Base-by-base conservation (phyloP, 176 grass and related monocot genomes). In the Carex cristatella region DNA sequence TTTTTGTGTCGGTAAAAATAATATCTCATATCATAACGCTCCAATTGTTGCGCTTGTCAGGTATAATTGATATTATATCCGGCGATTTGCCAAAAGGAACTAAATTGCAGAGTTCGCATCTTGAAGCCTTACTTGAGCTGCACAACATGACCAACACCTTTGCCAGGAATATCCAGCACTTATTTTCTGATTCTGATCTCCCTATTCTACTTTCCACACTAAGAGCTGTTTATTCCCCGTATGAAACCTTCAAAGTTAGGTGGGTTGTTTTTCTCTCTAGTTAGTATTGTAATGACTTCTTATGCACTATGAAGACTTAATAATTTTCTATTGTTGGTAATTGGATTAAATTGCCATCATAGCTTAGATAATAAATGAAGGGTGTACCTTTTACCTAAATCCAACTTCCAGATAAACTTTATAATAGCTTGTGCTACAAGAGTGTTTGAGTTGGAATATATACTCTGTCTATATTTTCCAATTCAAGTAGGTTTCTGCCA, bases 181-280 rank as follows among this genome's bases (percentile, higher is more conserved):
- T 99, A 87, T 99, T 99, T 88, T 89, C 91, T 71, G 91, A 99
- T 81, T 92, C 97, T 85, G 88, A 95, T 90, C 65, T 99, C 81
- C 37, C 84, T 65, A 81, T 96, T 82, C 68, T 99, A 87, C 62
- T 99, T 79, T 91, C 70, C 89, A 92, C 93, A 74, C 27, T 99
- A 68, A 99, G 92, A 92, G 86, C 97, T 91, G 84, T 99, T 79
- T 99, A 95, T 94, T 95, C 90, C 15, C 97, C 97, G 88, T 99
- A 92, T 91, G 93, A 92, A 89, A 85, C 91, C 49, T 99, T 99
- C 85, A 99, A 96, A 89, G 55, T 79, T n/a, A 99, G 91, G 97
- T 99, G 77, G 46, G 82, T 54, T 67, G 33, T 86, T 51, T 16
- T 60, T 51, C 23, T 68, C 19, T 57, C 49, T 35, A 58, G 74